phyloP scores from a whole-genome alignment of 163 green algal genomes.

The Chlamydomonas reinhardtii region DNA sequence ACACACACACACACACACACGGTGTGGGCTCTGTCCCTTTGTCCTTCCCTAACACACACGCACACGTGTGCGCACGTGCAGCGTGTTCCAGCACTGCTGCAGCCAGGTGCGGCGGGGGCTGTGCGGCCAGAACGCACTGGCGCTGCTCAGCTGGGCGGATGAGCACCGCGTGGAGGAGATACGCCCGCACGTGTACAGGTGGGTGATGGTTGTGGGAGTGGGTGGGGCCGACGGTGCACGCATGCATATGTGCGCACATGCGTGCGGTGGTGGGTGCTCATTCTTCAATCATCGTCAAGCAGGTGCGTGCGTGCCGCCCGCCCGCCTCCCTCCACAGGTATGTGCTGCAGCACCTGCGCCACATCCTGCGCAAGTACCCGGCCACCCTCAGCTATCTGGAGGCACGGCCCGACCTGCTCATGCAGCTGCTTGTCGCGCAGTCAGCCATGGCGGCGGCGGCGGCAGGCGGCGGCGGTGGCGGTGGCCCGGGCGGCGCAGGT shows the following conservation, averaged over 20 bases:
- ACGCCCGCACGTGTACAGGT: constrained; percentile 25
- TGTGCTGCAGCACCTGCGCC: constrained; percentile 31
- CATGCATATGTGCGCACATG: too few species aligned
- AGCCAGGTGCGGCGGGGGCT: constrained; percentile 39
- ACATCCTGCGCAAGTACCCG: constrained; percentile 49
- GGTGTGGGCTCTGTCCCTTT: too few species aligned
- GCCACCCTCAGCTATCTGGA: constrained; percentile 11
- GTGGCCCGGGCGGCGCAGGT: background rate
- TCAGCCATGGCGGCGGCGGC: background rate
- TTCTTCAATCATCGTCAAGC: too few species aligned
- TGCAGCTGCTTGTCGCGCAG: constrained; percentile 37
- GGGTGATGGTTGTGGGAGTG: background rate
- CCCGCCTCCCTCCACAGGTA: background rate
- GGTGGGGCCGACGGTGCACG: too few species aligned
- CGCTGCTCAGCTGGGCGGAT: constrained; percentile 39
- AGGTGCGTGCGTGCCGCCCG: too few species aligned
- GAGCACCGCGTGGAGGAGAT: constrained; percentile 48
- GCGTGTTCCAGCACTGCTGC: constrained; percentile 51
- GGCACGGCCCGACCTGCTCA: constrained; percentile 24
- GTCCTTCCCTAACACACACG: too few species aligned
- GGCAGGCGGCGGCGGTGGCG: background rate
- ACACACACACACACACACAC: too few species aligned
- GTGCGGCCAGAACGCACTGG: constrained; percentile 36
- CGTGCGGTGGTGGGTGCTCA: too few species aligned
- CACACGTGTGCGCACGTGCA: too few species aligned